Conservation (phyloP, 768 basidiomycete species). For the Kwoniella dejecticola region DNA sequence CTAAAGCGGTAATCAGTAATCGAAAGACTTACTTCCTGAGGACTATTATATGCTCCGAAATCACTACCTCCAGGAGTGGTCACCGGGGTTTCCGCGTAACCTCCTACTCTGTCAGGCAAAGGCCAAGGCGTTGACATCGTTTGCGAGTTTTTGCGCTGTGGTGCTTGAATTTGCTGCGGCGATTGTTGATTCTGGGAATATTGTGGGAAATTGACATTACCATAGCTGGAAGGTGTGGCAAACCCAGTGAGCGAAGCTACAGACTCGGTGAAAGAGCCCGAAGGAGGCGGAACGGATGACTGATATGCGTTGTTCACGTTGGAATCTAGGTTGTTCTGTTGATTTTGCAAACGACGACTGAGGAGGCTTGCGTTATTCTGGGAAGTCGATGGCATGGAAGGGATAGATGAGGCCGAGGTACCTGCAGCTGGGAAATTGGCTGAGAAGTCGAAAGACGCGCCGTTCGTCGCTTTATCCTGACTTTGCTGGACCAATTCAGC, state of each 20-base stretch:
- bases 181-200: neutral
- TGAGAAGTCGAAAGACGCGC: conserved; percentile 14
- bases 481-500: conserved; percentile 39
- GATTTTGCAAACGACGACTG: conserved; percentile 22
- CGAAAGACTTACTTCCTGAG: conserved; percentile 33
- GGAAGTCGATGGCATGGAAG: conserved; percentile 2
- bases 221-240: conserved; percentile 10
- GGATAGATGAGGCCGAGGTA: conserved; percentile 1
- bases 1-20: neutral
- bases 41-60: conserved; percentile 30
- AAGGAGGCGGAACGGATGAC: conserved; percentile 10
- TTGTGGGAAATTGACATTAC: conserved; percentile 9
- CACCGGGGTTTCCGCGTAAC: conserved; percentile 39
- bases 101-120: conserved; percentile 28
- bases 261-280: conserved; percentile 5
- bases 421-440: conserved; percentile 7
- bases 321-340: conserved; percentile 11
- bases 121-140: conserved; percentile 25
- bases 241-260: conserved; percentile 1
- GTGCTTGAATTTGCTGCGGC: conserved; percentile 20
- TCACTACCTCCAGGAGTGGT: conserved; percentile 49
- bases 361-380: conserved; percentile 17
- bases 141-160: conserved; percentile 12
- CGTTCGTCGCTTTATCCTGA: conserved; percentile 16
- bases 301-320: conserved; percentile 11